Evolutionary conservation across 2,329 filamentous ascomycete genomes (phyloP).

Genomic region (Cladobotryum protrusum): DNA sequence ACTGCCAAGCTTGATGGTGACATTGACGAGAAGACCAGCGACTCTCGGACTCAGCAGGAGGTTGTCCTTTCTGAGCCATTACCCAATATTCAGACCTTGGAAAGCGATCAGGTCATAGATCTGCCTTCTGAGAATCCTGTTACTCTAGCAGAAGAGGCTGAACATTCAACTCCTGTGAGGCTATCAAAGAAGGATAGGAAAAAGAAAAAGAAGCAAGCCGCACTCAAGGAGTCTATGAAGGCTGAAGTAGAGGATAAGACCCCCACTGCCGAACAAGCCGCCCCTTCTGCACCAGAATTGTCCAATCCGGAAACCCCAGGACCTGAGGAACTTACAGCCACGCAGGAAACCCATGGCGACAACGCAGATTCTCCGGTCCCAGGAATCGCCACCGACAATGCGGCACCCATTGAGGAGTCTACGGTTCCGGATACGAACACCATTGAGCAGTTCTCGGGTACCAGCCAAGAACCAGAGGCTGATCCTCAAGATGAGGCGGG

Average conservation of each 20-base stretch:
- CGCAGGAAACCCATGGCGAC: background rate
- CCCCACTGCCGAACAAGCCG: slow-evolving; percentile 7
- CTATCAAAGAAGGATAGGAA: slow-evolving; percentile 31
- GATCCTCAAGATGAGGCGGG: slow-evolving; percentile 25
- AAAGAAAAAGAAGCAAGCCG: slow-evolving; percentile 27
- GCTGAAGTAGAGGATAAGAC: slow-evolving; percentile 13
- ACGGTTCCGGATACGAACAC: slow-evolving; percentile 13
- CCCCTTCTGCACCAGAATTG: slow-evolving; percentile 5
- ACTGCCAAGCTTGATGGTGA: too few relatives aligned
- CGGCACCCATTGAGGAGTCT: slow-evolving; percentile 12
- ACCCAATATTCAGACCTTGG: background rate
- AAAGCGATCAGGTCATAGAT: background rate
- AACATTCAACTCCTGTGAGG: slow-evolving; percentile 17
- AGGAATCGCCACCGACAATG: slow-evolving; percentile 11
- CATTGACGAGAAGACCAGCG: background rate
- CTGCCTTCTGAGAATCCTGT: background rate
- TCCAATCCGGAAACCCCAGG: background rate
- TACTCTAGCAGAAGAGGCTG: slow-evolving; percentile 4
- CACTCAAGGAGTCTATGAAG: slow-evolving; percentile 16
- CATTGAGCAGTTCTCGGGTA: slow-evolving; percentile 16
- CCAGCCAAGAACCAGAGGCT: slow-evolving; percentile 19
- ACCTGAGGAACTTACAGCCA: background rate
- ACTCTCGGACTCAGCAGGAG: background rate
- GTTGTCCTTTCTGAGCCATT: background rate
- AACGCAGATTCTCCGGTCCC: background rate